These are phyloP conservation scores for Graphilbum fragrans DNA, from an alignment of 2,329 filamentous ascomycete genomes.

Conservation along the genomic window DNA sequence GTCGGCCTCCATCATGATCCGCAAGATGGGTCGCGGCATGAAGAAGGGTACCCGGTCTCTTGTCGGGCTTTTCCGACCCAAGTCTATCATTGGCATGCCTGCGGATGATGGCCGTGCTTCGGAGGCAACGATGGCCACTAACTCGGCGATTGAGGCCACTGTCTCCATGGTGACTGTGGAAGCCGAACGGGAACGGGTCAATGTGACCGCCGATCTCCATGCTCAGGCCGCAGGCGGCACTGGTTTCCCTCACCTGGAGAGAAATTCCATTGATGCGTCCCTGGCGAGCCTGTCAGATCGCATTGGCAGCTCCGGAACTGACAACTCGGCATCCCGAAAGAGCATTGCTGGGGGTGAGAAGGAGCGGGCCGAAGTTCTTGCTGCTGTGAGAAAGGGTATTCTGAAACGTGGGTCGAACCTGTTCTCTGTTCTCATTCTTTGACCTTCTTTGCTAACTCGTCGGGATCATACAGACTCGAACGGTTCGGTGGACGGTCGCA, in stretches of 20 bases:
- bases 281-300: constrained; percentile 37
- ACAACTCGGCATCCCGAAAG: constrained; percentile 56
- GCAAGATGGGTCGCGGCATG: constrained; percentile 98
- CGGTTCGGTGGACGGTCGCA: constrained; percentile 43
- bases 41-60: constrained; percentile 87
- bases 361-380: constrained; percentile 83
- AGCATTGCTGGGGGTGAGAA: constrained; percentile 85
- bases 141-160: constrained; percentile 42
- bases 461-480: constrained; percentile 40
- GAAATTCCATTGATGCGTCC: constrained; percentile 63
- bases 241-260: constrained; percentile 73
- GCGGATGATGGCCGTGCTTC: constrained; percentile 56
- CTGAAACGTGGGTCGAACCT: constrained; percentile 61
- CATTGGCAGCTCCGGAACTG: constrained; percentile 42
- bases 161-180: constrained; percentile 95
- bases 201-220: constrained; percentile 59
- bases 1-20: constrained; percentile 84
- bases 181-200: constrained; percentile 75
- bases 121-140: constrained; percentile 24
- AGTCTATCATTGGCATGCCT: constrained; percentile 73
- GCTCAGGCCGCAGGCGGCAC: constrained; percentile 60
- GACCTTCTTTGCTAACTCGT: not conserved
- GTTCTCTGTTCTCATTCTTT: constrained; percentile 3
- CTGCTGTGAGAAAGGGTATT: constrained; percentile 89
- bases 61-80: constrained; percentile 88